phyloP scores from a whole-genome alignment of 495 filamentous ascomycete species.

The Cryomyces minteri region DNA sequence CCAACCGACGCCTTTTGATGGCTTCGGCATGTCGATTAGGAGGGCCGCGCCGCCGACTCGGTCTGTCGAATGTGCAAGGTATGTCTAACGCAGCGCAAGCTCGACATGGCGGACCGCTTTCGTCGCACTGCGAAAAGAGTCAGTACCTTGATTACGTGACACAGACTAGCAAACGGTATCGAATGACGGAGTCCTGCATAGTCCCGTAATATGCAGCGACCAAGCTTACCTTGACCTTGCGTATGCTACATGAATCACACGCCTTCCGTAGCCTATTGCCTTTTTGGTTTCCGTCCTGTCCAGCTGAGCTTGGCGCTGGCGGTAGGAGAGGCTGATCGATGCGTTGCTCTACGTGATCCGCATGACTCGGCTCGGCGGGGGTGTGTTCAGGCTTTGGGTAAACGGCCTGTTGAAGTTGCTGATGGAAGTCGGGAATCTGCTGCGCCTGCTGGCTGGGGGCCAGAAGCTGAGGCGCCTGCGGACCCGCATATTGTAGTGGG shows the following conservation, averaged over 20 bases:
- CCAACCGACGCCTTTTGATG: conserved; percentile 48
- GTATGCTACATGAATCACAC: conserved; percentile 69
- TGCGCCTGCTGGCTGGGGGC: conserved; percentile 1
- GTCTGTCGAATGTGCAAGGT: conserved; percentile 65
- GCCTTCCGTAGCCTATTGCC: conserved; percentile 50
- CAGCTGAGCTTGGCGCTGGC: neutral
- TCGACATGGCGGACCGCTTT: conserved; percentile 57
- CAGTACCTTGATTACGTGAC: neutral
- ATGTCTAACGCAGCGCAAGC: conserved; percentile 64
- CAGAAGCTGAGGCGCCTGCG: conserved; percentile 5
- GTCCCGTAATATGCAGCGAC: neutral
- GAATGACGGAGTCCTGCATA: neutral
- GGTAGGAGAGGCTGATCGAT: neutral
- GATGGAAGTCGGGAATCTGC: conserved; percentile 1
- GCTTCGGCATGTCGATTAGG: conserved; percentile 75
- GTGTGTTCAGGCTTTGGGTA: conserved; percentile 9
- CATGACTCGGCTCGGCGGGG: conserved; percentile 2
- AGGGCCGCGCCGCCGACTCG: conserved; percentile 63
- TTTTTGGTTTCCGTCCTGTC: conserved; percentile 8
- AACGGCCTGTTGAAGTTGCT: conserved; percentile 2
- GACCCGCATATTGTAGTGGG: conserved; percentile 4
- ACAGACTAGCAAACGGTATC: neutral
- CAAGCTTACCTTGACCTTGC: conserved; percentile 62
- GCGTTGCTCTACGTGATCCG: conserved; percentile 6
- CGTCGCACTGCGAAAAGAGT: conserved; percentile 46